Conservation (phyloP, 768 basidiomycete species). For the Dictyophora rubrovolvata region DNA sequence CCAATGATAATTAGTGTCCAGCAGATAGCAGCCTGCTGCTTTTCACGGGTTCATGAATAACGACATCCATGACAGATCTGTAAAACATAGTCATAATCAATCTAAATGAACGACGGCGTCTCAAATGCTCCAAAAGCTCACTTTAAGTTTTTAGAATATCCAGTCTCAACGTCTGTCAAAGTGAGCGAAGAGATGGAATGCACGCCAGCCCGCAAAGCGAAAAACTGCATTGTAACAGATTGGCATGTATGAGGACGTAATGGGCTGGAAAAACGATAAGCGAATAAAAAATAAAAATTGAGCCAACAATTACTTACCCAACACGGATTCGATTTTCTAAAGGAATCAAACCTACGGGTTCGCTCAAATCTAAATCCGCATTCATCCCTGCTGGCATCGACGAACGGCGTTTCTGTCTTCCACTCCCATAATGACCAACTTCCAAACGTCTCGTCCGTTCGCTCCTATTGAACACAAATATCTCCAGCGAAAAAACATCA, state of each 20-base stretch:
- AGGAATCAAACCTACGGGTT: conserved; percentile 55
- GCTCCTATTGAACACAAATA: conserved; percentile 80
- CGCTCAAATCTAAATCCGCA: conserved; percentile 19
- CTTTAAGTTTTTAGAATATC: conserved; percentile 66
- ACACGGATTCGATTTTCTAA: conserved; percentile 70
- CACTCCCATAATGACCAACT: conserved; percentile 54
- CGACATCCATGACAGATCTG: conserved; percentile 68
- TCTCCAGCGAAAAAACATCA: conserved; percentile 70
- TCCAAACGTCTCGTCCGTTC: conserved; percentile 70
- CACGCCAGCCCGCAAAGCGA: conserved; percentile 71
- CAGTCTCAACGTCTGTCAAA: conserved; percentile 66
- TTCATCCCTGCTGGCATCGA: neutral
- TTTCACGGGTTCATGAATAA: conserved; percentile 46
- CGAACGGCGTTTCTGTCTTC: conserved; percentile 30
- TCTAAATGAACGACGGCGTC: neutral
- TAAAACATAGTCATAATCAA: conserved; percentile 4
- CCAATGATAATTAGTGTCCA: conserved; percentile 4
- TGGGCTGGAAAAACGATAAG: conserved; percentile 36
- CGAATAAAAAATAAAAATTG: neutral
- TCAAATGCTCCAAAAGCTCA: conserved; percentile 21
- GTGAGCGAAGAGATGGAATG: conserved; percentile 65
- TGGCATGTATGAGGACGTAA: conserved; percentile 75
- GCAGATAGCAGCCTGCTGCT: conserved; percentile 11
- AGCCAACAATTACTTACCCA: conserved; percentile 40
- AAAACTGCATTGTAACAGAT: conserved; percentile 76